Base-by-base conservation (phyloP, 2,329 filamentous ascomycete genomes). In the Periglandula ipomoeae region DNA sequence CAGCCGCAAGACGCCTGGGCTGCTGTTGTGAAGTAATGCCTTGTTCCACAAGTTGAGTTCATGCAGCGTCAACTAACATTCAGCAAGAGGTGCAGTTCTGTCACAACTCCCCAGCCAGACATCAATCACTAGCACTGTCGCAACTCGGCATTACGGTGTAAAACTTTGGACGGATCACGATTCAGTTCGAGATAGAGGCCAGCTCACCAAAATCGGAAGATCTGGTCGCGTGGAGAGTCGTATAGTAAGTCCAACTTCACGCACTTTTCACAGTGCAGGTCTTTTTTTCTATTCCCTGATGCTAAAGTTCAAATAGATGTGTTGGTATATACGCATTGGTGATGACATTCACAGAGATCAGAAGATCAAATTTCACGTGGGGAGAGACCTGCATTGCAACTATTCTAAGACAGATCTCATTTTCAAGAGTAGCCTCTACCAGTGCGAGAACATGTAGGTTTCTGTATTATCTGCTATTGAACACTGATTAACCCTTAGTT, bases 1-100 rank as follows among this genome's bases (percentile, higher is more conserved):
- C 45, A 50, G 17, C 49, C 45, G 2, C 11, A 44, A 3, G 49
- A 48, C 30, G 49, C 49, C 6, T 50, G 49, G 49, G 49, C 45
- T 27, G 49, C 49, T 15, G 35, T 50, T 20, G 49, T 50, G 4
- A 48, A 48, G 49, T 50, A 27, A 40, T 38, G 38, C 11, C 13
- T 40, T 22, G 19, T n/a, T 20, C n/a, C 13, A 15, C 1, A 2
- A n/a, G 24, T 27, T 24, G 13, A 17, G 5, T 0, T 26, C 30
- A 3, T 32, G 5, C 7, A 30, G 13, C 27, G 9, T 10, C 27
- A 30, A 13, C 27, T 32, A 17, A 34, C 17, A 5, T 20, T 19
- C 15, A 1, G 19, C 3, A 2, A 47, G 48, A 26, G 44, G 48
- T 9, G 30, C 44, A 2, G 48, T 44, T 7, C 10, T 50, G 1